Base-by-base conservation (phyloP, 768 basidiomycete genomes). In the Psilocybe tampanensis region DNA sequence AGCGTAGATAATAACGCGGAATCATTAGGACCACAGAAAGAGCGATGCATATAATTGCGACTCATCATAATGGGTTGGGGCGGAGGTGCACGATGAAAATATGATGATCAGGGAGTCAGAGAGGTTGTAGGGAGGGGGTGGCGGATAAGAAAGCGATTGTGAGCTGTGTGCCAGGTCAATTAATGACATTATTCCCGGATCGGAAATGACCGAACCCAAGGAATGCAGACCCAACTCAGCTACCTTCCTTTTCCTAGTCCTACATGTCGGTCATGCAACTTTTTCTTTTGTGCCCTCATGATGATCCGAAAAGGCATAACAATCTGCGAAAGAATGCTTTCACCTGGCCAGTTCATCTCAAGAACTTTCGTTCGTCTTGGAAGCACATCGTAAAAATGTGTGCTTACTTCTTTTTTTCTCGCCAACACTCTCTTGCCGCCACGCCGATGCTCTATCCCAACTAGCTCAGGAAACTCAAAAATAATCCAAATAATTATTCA, bases 41-140 rank as follows among this genome's bases (percentile, higher is more conserved):
- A 58, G 60, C 48, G 36, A 49, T n/a, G 29, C 41, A 51, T 11
- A 23, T 47, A 22, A 41, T 8, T 21, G 47, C 24, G 32, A 84
- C 88, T 86, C 70, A 90, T 90, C 89, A 90, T 90, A 70, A 54
- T 72, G 56, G 51, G 26, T 13, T 44, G 41, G 29, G 21, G 48
- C 45, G 8, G n/a, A 26, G 26, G 43, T 34, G 32, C 21, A 54
- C 4, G 47, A 43, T 43, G 8, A 24, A 43, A 36, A 4, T 15
- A 24, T 18, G 22, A 26, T 41, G 13, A 56, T n/a, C 19, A 32
- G 24, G 43, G 23, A 41, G 47, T 32, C 1, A 59, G 42, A 7
- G n/a, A 29, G 32, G 32, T 23, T 22, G 21, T 9, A 50, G 21
- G 23, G 8, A 47, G 51, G 23, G 18, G 34, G 34, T 21, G 43